Evolutionary conservation across 805 yeast species (phyloP), one percentile per base, ranked within the genome.

Genomic region (Kodamaea neixiangensis): DNA sequence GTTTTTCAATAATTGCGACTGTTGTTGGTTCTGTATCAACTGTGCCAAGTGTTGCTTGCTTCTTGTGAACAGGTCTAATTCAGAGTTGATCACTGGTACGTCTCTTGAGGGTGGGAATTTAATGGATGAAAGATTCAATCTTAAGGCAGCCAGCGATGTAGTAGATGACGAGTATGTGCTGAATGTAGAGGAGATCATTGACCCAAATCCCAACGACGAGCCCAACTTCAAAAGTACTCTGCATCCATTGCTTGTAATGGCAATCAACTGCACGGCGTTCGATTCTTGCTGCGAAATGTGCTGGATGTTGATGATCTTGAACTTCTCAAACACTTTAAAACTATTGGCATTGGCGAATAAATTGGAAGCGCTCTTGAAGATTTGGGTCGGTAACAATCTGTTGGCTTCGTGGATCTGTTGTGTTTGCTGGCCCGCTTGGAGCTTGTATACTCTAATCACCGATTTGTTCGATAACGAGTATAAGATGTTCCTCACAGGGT

Each of bases 381-480:
- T 69, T 51, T 76, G 78, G 15, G 69, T 60, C 1, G 83, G 78
- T 10, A 73, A 67, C 46, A 80, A 71, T 37, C 68, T 67, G 46
- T 66, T 66, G 18, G 64, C 69, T 44, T 66, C 70, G 37, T 65
- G 57, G 55, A 65, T 70, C 58, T 52, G 76, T 17, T 37, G 31
- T 25, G 31, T 25, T 59, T 75, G 77, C 44, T 65, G 59, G 69
- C 77, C 64, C n/a, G 66, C 60, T 13, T 72, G 74, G 54, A 89
- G 73, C 61, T 80, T 79, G 66, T 90, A 93, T 3, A 89, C 89
- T 59, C 96, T 80, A 17, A 94, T 82, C n/a, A 83, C 79, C 0
- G 97, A 90, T 51, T 79, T 82, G 18, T 90, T 85, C 0, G 97
- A 87, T 44, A 94, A 77, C 0, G 97, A 81, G 66, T 94, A 94